Evolutionary conservation across 805 yeast species (phyloP), one percentile per base, ranked within the genome.

Genomic region (Saccharomycopsis capsularis): DNA sequence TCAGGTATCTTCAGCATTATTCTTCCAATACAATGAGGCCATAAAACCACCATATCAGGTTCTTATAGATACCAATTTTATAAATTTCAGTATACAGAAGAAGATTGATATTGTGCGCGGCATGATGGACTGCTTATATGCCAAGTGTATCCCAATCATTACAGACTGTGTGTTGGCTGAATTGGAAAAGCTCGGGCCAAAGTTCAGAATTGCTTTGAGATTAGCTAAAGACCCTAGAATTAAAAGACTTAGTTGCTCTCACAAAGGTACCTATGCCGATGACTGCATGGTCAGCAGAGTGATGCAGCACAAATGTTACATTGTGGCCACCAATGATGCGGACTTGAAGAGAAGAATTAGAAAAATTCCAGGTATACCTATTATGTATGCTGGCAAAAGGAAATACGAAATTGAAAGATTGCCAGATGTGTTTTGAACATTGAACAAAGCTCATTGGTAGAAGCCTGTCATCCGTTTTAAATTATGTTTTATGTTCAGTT

Each of bases 81-180:
- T 93, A 66, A 93, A 93, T 70, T 90, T 90, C 67, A 86, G 96
- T 55, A 91, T 93, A 56, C 97, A 89, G 65, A 93, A 93, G 70
- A 93, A 93, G 61, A 81, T 93, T 47, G 99, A 93, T 63, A 71
- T 93, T 7, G 90, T 88, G n/a, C 77, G 89, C 59, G 99, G 97
- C 11, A 84, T 93, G 84, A 91, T 93, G 98, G 98, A 91, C 64
- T 77, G 95, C 51, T 69, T 91, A 36, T 83, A 83, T 62, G 99
- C 99, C 40, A 88, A 93, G 63, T 89, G 97, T 71, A 87, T 91
- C 42, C 98, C 98, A 11, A 78, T 90, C 44, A 82, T 93, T 40
- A 93, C 99, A 2, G 99, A 93, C 66, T 93, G 99, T 70, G 99
- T 93, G 21, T 79, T 93, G 83, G 99, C 99, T 0, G 99, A 93